These are phyloP conservation scores for Amaranthus cruentus DNA, from an alignment of 148 eudicot genomes.

Conservation along the genomic window DNA sequence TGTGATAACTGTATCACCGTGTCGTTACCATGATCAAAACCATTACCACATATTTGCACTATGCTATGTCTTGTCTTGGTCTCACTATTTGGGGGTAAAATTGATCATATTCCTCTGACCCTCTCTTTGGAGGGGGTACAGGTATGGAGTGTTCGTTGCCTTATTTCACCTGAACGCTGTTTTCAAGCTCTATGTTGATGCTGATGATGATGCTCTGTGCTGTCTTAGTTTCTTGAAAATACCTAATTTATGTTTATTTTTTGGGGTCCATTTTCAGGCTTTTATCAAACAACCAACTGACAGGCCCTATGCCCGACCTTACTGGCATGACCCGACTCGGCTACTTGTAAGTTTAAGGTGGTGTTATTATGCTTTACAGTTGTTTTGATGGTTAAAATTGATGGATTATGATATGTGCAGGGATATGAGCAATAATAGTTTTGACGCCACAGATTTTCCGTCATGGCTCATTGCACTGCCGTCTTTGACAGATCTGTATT, in stretches of 20 bases:
- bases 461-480: conserved; percentile 48
- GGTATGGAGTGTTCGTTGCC: too few species aligned
- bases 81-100: too few species aligned
- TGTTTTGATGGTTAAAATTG: neutral
- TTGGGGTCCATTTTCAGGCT: conserved; percentile 31
- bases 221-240: neutral
- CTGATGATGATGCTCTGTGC: neutral
- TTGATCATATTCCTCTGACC: too few species aligned
- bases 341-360: conserved; percentile 43
- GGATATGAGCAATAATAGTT: conserved; percentile 74
- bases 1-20: too few species aligned
- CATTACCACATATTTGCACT: too few species aligned
- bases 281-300: conserved; percentile 50
- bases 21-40: too few species aligned
- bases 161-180: too few species aligned
- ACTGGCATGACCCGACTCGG: conserved; percentile 50
- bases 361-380: neutral
- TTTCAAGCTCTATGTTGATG: too few species aligned
- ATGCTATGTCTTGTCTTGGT: too few species aligned
- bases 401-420: conserved; percentile 36
- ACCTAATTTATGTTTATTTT: neutral
- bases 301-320: conserved; percentile 57
- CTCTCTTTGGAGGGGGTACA: too few species aligned
- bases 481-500: conserved; percentile 56
- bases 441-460: conserved; percentile 45